Evolutionary conservation across 2,329 filamentous ascomycete species (phyloP).

Genomic region (Pseudocercospora crystallina): DNA sequence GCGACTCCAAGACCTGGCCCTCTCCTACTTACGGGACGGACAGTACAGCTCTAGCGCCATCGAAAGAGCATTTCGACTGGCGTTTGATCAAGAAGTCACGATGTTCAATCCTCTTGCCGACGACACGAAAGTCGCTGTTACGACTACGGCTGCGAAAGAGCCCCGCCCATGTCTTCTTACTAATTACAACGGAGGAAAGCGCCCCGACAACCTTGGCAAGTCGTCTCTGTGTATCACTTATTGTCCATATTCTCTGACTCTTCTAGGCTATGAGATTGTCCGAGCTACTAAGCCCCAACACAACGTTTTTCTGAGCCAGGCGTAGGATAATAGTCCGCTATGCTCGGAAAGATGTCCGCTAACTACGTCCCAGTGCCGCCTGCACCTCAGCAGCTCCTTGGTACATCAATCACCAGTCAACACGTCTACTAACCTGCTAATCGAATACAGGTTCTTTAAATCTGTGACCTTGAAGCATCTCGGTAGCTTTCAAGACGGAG

Average conservation of each 20-base stretch:
- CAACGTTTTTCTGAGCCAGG: slow-evolving; percentile 27
- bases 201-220: slow-evolving; percentile 13
- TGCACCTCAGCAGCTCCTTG: slow-evolving; percentile 33
- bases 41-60: slow-evolving; percentile 29
- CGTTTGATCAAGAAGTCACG: slow-evolving; percentile 15
- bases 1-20: slow-evolving; percentile 22
- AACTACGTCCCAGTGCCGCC: slow-evolving; percentile 23
- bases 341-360: not conserved
- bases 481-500: slow-evolving; percentile 33
- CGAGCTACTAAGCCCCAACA: slow-evolving; percentile 22
- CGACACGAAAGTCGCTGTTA: slow-evolving; percentile 33
- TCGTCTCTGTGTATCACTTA: not conserved
- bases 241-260: not conserved
- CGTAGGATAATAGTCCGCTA: slow-evolving; percentile 25
- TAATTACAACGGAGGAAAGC: slow-evolving; percentile 31
- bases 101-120: slow-evolving; percentile 32
- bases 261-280: slow-evolving; percentile 24
- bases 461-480: slow-evolving; percentile 26
- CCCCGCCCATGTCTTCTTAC: slow-evolving; percentile 28
- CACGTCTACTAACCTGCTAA: no score
- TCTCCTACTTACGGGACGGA: slow-evolving; percentile 29
- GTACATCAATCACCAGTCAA: no score
- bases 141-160: slow-evolving; percentile 28
- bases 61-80: slow-evolving; percentile 27
- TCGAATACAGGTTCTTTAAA: slow-evolving; percentile 28